Evolutionary conservation across 768 basidiomycete species (phyloP), one percentile per base, ranked within the genome.

Genomic region (Lactarius hengduanensis): DNA sequence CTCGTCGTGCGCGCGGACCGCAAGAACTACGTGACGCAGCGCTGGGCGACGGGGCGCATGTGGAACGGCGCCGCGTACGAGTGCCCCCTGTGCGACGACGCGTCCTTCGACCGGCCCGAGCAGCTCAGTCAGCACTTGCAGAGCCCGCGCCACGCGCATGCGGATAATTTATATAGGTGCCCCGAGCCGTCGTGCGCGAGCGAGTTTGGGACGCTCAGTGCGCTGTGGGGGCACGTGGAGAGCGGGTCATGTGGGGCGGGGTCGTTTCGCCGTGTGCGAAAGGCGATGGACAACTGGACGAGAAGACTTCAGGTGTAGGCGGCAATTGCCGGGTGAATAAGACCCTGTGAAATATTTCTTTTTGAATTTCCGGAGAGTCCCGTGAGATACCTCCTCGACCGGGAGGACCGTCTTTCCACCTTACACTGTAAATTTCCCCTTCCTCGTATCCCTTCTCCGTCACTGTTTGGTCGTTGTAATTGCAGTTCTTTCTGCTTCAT

Each of bases 91-190:
- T 90, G 89, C 73, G 81, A 84, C 73, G 68, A 62, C 30, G 69
- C 38, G 38, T 15, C 57, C 9, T 86, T 81, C 71, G 26, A 72
- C 47, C 70, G 76, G 1, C 79, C 88, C 16, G 11, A n/a, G 0
- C 76, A 74, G 11, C 78, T 91, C 57, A 88, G 90, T 71, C 77
- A 81, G 67, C 89, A 90, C 71, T 79, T 90, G 45, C 78, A 79
- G n/a, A 56, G 89, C 86, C 73, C 85, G 88, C 30, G 56, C 32
- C 38, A 55, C 9, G 36, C 40, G 45, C 20, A 59, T 28, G 64
- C 30, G 58, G 64, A 64, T 16, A 64, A 57, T 6, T 60, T 65
- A 5, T 65, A 60, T 16, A 41, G 22, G 18, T 65, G 64, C 28
- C 58, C 57, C 11, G 13, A 38, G 38, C 38, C 38, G 13, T 22